phyloP scores from a whole-genome alignment of 2,329 filamentous ascomycete genomes.

The Pestalotiopsis sp. region DNA sequence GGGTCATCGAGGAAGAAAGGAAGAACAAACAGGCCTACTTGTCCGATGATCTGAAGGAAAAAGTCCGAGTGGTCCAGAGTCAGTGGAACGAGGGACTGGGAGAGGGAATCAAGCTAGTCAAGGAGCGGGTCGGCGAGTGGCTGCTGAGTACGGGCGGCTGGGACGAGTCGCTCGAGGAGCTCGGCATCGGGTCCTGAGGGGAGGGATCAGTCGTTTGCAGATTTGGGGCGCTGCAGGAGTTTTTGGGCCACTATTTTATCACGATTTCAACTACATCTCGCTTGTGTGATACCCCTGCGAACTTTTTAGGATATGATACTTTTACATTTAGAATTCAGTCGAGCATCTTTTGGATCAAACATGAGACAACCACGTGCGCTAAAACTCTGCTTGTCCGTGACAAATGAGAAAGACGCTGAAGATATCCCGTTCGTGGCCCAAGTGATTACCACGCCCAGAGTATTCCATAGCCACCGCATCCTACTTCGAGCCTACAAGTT shows the following conservation, averaged over 20 bases:
- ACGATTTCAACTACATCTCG: not conserved
- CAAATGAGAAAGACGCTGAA: no score
- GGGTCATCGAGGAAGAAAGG: slow-evolving; percentile 58
- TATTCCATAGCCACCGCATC: no score
- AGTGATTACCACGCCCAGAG: no score
- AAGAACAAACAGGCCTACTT: slow-evolving; percentile 69
- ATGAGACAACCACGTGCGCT: not conserved
- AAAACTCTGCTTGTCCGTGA: no score
- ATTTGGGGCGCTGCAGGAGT: not conserved
- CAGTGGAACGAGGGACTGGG: slow-evolving; percentile 92
- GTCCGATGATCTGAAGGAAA: slow-evolving; percentile 89
- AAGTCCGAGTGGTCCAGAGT: slow-evolving; percentile 85
- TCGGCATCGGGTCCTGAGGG: slow-evolving; percentile 48
- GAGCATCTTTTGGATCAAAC: not conserved
- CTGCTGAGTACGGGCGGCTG: slow-evolving; percentile 81
- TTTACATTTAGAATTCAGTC: not conserved
- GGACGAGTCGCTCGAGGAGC: slow-evolving; percentile 74
- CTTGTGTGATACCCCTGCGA: not conserved
- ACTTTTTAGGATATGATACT: not conserved
- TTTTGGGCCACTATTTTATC: not conserved
- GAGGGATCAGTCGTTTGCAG: slow-evolving; percentile 26
- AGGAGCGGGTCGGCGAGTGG: slow-evolving; percentile 73
- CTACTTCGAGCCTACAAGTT: no score
- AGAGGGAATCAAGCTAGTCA: slow-evolving; percentile 71
- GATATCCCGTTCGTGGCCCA: no score